Base-by-base conservation (phyloP, 345 rosid genomes). In the Viola odorata region DNA sequence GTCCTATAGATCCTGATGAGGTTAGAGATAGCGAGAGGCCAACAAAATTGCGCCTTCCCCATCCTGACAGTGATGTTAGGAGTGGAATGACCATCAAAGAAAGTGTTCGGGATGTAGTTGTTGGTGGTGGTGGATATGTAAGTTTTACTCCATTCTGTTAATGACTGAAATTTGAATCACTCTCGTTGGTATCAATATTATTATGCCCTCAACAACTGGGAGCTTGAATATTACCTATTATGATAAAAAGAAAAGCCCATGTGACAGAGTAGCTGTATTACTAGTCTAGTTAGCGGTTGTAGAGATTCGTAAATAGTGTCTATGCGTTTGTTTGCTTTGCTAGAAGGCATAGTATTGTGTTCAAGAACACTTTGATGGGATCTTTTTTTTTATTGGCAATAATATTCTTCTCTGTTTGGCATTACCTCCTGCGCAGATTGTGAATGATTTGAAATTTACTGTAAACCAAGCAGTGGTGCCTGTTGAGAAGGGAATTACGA, bases 391-490 rank as follows among this genome's bases (percentile, higher is more conserved):
- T 47, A n/a, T 47, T 47, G 11, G 13, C 11, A 47, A 47, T 47
- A 4, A 11, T 9, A 47, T 47, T 47, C 10, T 47, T 47, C 5
- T 47, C 4, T 47, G 12, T 47, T 12, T 47, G 32, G 32, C 32
- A 23, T 23, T 23, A 23, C 57, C 55, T 57, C 12, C 64, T 36
- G 3, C 79, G 78, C 87, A 91, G 99, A 91, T 95, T 61, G 95
- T 91, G 54, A 86, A 85, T 10, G 99, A 95, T 72, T 89, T 95
- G 72, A 91, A 65, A 77, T 88, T 88, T 81, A 88, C 99, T 0
- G 95, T 95, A 65, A 91, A 81, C 75, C 97, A 90, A 77, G 99
- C 99, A 4, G 97, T 88, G 66, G 95, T 82, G 75, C 99, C 98
- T 41, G 78, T 95, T 78, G 99, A 95, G 73, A 91, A 95, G 77